These are phyloP conservation scores for Ascocoryne sarcoides DNA, from an alignment of 2,329 filamentous ascomycete species.

Conservation along the genomic window DNA sequence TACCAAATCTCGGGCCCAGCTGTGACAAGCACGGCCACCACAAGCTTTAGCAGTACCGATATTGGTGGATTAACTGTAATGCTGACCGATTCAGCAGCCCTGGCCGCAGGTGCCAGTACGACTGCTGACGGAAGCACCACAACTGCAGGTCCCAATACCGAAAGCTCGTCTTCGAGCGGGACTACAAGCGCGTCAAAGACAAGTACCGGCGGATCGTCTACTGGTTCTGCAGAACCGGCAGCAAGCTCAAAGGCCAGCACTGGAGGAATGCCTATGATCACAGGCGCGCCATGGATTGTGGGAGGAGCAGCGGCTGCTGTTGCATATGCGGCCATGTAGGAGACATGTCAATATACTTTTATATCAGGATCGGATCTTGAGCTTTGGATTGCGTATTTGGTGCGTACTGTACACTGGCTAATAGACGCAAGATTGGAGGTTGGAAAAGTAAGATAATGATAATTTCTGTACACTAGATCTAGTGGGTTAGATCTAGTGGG, in stretches of 20 bases:
- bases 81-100: background rate
- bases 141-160: background rate
- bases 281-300: conserved; percentile 20
- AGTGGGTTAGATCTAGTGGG: too few species aligned
- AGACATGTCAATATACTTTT: too few species aligned
- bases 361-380: too few species aligned
- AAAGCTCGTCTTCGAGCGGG: too few species aligned
- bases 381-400: background rate
- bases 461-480: too few species aligned
- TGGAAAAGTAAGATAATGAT: too few species aligned
- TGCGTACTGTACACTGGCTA: too few species aligned
- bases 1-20: background rate
- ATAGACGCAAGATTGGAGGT: too few species aligned
- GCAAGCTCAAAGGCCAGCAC: background rate
- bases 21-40: background rate
- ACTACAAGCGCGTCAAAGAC: too few species aligned
- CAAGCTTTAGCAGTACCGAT: background rate
- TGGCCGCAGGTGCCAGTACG: background rate
- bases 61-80: background rate
- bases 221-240: background rate
- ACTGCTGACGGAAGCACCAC: background rate
- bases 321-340: conserved; percentile 18
- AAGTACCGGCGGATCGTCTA: background rate
- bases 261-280: conserved; percentile 20
- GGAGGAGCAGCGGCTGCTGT: conserved; percentile 23